Percentiles rank a stretch among this genome's conserved stretches.
Conservation (phyloP, 768 basidiomycete genomes). For the Suillus weaverae region DNA sequence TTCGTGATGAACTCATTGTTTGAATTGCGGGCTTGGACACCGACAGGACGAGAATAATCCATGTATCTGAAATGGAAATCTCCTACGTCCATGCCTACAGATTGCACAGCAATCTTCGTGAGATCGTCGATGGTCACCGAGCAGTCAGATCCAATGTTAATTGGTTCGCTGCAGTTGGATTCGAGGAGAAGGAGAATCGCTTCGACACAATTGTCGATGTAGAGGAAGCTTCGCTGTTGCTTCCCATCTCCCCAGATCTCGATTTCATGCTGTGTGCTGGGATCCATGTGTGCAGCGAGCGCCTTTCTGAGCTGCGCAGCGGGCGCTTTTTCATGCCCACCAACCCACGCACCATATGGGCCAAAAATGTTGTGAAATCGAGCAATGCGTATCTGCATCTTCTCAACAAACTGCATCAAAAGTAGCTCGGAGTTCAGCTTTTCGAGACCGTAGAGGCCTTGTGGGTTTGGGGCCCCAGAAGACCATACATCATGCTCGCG, state of each 20-base stretch:
- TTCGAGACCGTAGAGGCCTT: slow-evolving; percentile 61
- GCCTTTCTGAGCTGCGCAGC: slow-evolving; percentile 60
- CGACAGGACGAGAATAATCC: slow-evolving; percentile 35
- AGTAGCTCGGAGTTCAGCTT: slow-evolving; percentile 53
- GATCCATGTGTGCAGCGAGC: slow-evolving; percentile 27
- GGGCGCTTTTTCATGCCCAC: slow-evolving; percentile 59
- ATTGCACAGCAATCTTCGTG: slow-evolving; percentile 39
- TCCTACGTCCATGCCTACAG: slow-evolving; percentile 29
- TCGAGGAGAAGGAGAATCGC: slow-evolving; percentile 45
- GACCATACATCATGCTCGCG: slow-evolving; percentile 46
- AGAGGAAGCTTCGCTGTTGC: slow-evolving; percentile 57
- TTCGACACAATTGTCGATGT: slow-evolving; percentile 54
- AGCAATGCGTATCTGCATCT: slow-evolving; percentile 45
- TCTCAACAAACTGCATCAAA: slow-evolving; percentile 31
- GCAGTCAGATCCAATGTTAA: slow-evolving; percentile 55
- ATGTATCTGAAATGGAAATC: slow-evolving; percentile 31
- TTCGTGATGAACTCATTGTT: slow-evolving; percentile 41
- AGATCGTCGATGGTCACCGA: slow-evolving; percentile 44
- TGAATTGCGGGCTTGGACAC: slow-evolving; percentile 53
- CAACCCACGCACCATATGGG: slow-evolving; percentile 51
- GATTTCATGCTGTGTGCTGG: slow-evolving; percentile 23
- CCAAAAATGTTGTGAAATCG: slow-evolving; percentile 64
- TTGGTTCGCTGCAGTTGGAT: slow-evolving; percentile 34
- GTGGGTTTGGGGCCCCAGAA: slow-evolving; percentile 41
- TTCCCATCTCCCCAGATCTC: slow-evolving; percentile 60